Evolutionary conservation across 768 basidiomycete genomes (phyloP), one percentile per base, ranked within the genome.

Genomic region (Daedaleopsis nitida): DNA sequence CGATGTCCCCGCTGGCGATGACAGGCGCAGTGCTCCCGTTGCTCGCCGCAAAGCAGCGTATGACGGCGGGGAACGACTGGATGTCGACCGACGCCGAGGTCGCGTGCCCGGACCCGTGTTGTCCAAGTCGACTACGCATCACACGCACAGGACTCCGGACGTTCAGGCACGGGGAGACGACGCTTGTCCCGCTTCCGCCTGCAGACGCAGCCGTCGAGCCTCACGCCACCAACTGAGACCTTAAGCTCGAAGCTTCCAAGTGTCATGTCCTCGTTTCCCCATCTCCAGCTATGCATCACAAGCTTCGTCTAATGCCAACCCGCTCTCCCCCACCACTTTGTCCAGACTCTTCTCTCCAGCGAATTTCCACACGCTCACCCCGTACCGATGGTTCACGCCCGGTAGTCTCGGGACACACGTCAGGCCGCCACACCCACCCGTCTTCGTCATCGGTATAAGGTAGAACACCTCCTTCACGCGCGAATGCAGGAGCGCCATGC

Each of bases 401-500:
- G 87, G 86, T 62, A 96, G 81, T 35, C 83, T 82, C 23, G 96
- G 92, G 1, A 98, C 78, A 64, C 89, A 92, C 13, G 84, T 81
- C 13, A 80, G 70, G 34, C 92, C 84, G 13, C 95, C 93, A 62
- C 93, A 94, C 0, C 96, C 96, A 27, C 97, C 96, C 0, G 93
- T 95, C 55, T 80, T 76, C 0, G 80, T 75, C 86, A 91, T 92
- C 0, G 89, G 83, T 24, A 84, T 70, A 37, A 98, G 70, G 69
- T 88, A 86, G 70, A 92, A 82, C 7, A 98, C 83, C 62, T 94
- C 87, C 67, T 90, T 89, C 58, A 98, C 93, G n/a, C 97, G 85
- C 1, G 92, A 95, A 74, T 99, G 97, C 7, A 97, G 77, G 21
- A 98, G 76, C 2, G 95, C 93, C 97, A 99, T 99, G 68, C 88